Base-by-base conservation (phyloP, 306 rosid genomes). In the Astragalus membranaceus region DNA sequence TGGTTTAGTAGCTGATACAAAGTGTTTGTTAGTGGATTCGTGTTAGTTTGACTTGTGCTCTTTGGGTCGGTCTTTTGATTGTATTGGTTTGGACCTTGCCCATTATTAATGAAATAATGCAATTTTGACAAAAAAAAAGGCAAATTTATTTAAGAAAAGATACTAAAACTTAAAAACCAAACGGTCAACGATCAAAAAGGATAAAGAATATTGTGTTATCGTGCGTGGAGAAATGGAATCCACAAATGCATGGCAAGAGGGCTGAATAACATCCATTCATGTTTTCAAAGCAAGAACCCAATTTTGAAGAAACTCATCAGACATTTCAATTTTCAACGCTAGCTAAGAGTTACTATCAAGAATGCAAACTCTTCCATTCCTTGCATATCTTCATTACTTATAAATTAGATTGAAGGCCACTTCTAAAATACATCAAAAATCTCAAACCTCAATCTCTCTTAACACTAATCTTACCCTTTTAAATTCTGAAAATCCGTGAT, bases 211-310 rank as follows among this genome's bases (percentile, higher is more conserved):
- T 14, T 33, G 10, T 15, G 23, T 32, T 35, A 51, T 35, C 56
- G 86, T 76, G 82, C 56, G 86, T 76, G 82, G 82, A 41, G 0
- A 4, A 58, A 79, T 26, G 14, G 16, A 35, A 66, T 56, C 76
- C 87, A 82, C 79, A 73, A 56, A 67, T 8, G 16, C 54, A 53
- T 2, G 1, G 9, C 52, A 48, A 5, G 35, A 14, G n/a, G 37
- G 69, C 13, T 58, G 33, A 13, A 14, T 32, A 64, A 4, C 41
- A 5, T 9, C 64, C 80, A 5, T 69, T 12, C 26, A 56, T 10
- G 14, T 39, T 60, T 68, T 64, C 43, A 17, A 2, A 6, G 26
- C 67, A 59, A 70, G 30, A 71, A 23, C 67, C 54, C 64, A 60
- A 50, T 42, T 14, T 37, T 63, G 72, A 77, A 77, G 77, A 37